These are phyloP conservation scores for Antitrichia curtipendula DNA, from an alignment of 225 moss, liverwort and hornwort species.

Conservation along the genomic window DNA sequence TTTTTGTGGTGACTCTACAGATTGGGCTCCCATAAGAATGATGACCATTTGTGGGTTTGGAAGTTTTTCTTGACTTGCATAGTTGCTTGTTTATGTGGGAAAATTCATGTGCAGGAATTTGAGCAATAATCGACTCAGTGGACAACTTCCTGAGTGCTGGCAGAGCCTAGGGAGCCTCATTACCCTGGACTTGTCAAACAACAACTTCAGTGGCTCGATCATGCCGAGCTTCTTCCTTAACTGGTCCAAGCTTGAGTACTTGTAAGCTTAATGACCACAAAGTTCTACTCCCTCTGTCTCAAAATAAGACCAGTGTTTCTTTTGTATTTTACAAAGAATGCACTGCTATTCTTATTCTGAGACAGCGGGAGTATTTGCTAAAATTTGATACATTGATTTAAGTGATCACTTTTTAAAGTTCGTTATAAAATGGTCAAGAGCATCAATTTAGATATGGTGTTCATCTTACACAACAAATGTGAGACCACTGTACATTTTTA, in stretches of 20 bases:
- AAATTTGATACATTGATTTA: background rate
- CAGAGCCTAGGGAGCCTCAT: background rate
- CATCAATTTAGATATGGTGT: background rate
- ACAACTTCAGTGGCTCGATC: background rate
- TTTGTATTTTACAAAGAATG: too few species aligned
- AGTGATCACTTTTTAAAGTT: background rate
- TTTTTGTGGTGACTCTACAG: background rate
- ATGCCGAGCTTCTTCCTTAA: background rate
- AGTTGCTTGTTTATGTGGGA: too few species aligned
- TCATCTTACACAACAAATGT: background rate
- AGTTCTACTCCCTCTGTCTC: too few species aligned
- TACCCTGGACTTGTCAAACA: background rate
- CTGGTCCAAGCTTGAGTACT: background rate
- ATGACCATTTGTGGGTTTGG: too few species aligned
- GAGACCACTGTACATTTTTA: rapidly evolving
- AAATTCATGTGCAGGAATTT: background rate
- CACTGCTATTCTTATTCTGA: too few species aligned
- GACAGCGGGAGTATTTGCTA: too few species aligned
- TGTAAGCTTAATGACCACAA: background rate
- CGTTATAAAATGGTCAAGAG: background rate
- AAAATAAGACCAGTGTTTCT: too few species aligned
- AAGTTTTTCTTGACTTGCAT: background rate
- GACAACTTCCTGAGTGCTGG: background rate
- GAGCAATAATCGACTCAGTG: background rate
- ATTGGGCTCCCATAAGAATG: background rate